phyloP scores from a whole-genome alignment of 768 basidiomycete genomes.

The Collybia mongolica region DNA sequence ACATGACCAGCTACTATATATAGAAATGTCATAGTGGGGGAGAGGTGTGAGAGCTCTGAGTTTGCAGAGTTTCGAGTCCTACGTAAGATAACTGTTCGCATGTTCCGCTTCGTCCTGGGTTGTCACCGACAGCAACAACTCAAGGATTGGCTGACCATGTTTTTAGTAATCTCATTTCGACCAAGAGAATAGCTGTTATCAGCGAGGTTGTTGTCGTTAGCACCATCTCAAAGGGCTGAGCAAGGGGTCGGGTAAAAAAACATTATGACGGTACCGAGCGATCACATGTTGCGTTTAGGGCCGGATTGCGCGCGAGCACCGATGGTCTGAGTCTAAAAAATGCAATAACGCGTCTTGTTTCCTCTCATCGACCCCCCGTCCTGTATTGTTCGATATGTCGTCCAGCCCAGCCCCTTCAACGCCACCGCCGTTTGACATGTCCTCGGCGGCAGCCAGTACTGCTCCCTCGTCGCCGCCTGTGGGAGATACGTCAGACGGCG shows the following conservation, averaged over 20 bases:
- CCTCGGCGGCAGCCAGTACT: constrained; percentile 18
- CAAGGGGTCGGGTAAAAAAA: not conserved
- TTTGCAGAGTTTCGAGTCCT: too few relatives aligned
- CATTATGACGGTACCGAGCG: not conserved
- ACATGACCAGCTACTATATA: too few relatives aligned
- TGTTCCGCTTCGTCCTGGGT: too few relatives aligned
- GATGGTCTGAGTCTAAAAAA: constrained; percentile 12
- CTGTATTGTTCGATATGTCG: constrained; percentile 14
- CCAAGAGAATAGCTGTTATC: too few relatives aligned
- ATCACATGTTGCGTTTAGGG: constrained; percentile 12
- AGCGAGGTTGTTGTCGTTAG: too few relatives aligned
- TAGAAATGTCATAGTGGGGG: too few relatives aligned
- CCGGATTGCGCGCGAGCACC: constrained; percentile 8
- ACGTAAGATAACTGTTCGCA: too few relatives aligned
- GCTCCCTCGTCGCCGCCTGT: constrained; percentile 20
- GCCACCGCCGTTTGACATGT: constrained; percentile 16
- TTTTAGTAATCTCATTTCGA: too few relatives aligned
- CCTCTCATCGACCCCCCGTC: not conserved
- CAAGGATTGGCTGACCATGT: too few relatives aligned
- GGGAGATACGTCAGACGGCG: constrained; percentile 14
- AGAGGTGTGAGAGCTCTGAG: too few relatives aligned
- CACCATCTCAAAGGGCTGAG: too few relatives aligned
- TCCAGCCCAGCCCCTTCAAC: constrained; percentile 16
- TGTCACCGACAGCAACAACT: too few relatives aligned
- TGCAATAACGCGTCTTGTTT: constrained; percentile 14